Percentiles rank a stretch among this genome's conserved stretches.
These are phyloP conservation scores for Neurospora crassa DNA, from an alignment of 2,329 filamentous ascomycete species.

Conservation along the genomic window DNA sequence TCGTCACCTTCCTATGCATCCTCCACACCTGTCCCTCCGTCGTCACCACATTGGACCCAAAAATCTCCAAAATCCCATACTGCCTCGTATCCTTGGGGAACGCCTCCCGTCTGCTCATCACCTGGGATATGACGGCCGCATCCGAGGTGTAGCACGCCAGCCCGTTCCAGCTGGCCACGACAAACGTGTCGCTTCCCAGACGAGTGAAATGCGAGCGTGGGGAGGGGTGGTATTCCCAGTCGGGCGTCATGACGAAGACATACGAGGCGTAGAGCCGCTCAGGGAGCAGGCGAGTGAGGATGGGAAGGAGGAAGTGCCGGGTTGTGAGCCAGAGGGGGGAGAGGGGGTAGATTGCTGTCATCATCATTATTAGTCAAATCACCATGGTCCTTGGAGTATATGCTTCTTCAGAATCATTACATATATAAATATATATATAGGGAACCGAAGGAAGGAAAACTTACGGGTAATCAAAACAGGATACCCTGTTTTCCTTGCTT, in stretches of 20 bases:
- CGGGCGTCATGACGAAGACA: conserved; percentile 36
- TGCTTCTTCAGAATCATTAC: no score
- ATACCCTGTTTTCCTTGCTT: conserved; percentile 41
- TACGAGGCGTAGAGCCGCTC: not conserved
- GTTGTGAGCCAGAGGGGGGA: conserved; percentile 37
- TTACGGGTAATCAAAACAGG: conserved; percentile 45
- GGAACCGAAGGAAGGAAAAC: conserved; percentile 18
- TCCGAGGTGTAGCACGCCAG: conserved; percentile 49
- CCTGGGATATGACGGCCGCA: conserved; percentile 55
- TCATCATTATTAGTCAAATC: no score
- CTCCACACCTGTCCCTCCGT: conserved; percentile 63
- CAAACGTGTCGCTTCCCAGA: conserved; percentile 49
- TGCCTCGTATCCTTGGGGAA: conserved; percentile 59
- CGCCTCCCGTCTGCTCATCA: conserved; percentile 55
- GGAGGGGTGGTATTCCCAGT: conserved; percentile 46
- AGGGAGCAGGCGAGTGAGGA: not conserved
- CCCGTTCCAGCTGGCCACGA: conserved; percentile 49
- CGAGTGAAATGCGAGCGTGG: conserved; percentile 48
- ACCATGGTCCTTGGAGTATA: no score
- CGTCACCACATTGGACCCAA: conserved; percentile 62
- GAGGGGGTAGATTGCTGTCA: conserved; percentile 37
- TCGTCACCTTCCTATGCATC: conserved; percentile 61
- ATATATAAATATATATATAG: no score
- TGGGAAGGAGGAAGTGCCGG: not conserved
- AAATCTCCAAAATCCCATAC: conserved; percentile 52